Conservation (phyloP, 768 basidiomycete species). For the Lactarius hengduanensis region DNA sequence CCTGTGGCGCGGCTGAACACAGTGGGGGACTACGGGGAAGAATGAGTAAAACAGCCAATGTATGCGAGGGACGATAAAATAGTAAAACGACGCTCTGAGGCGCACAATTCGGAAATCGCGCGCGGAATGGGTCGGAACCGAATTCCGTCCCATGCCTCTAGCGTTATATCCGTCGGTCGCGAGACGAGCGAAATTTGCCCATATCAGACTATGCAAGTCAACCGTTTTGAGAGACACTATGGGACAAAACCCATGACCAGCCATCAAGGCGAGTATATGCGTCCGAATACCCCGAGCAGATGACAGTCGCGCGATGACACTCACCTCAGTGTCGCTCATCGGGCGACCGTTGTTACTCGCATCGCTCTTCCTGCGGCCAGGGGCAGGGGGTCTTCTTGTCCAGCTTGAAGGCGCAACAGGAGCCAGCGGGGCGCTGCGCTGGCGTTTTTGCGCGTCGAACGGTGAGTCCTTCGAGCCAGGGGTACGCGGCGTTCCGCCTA, state of each 20-base stretch:
- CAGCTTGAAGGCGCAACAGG: conserved; percentile 71
- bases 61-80: neutral
- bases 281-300: neutral
- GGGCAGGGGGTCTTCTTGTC: conserved; percentile 65
- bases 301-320: conserved; percentile 26
- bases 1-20: conserved; percentile 45
- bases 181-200: neutral
- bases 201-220: neutral
- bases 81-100: neutral
- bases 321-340: conserved; percentile 73
- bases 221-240: neutral
- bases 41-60: conserved; percentile 34
- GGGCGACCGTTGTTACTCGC: conserved; percentile 54
- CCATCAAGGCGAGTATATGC: neutral
- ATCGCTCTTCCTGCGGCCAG: conserved; percentile 67
- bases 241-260: neutral
- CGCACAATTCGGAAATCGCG: neutral
- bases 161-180: neutral
- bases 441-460: conserved; percentile 67
- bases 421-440: conserved; percentile 64
- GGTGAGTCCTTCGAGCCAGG: conserved; percentile 50
- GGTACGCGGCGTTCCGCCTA: conserved; percentile 54
- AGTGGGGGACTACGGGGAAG: conserved; percentile 42
- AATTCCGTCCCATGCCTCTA: neutral
- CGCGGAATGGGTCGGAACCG: neutral